A percentile compares a stretch with the other conserved stretches of the same genome.
These are phyloP conservation scores for Cylindrotheca fusiformis DNA, from an alignment of 108 stramenopile genomes.

Conservation along the genomic window DNA sequence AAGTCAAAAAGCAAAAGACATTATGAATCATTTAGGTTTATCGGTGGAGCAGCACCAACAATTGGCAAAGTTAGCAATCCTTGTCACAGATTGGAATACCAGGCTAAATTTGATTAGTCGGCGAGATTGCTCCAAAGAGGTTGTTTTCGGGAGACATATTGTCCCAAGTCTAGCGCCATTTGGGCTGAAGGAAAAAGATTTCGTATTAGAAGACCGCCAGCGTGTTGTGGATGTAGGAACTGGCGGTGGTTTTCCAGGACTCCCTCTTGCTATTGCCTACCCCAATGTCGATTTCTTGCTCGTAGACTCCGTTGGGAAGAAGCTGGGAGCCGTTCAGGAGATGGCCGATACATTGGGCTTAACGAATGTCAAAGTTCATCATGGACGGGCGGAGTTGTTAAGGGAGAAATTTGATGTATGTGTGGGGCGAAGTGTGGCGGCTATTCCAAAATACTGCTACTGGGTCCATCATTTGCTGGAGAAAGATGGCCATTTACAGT, in stretches of 20 bases:
- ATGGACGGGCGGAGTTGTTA: slow-evolving; percentile 64
- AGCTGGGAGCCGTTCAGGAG: slow-evolving; percentile 69
- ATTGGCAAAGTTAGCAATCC: slow-evolving; percentile 45
- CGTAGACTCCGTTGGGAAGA: slow-evolving; percentile 82
- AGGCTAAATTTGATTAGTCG: slow-evolving; percentile 81
- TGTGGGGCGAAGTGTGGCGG: slow-evolving; percentile 75
- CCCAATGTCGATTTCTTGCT: slow-evolving; percentile 70
- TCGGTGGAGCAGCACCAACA: slow-evolving; percentile 42
- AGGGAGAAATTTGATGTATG: slow-evolving; percentile 52
- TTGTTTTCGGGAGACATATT: slow-evolving; percentile 77
- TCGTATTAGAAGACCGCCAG: background rate
- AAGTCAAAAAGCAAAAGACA: slow-evolving; percentile 21
- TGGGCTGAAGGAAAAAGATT: slow-evolving; percentile 13
- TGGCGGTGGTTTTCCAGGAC: slow-evolving; percentile 89
- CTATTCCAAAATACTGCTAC: slow-evolving; percentile 67
- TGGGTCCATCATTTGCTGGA: slow-evolving; percentile 70
- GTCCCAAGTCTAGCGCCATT: slow-evolving; percentile 71
- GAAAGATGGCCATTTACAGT: slow-evolving; percentile 55
- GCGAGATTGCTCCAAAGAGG: slow-evolving; percentile 57
- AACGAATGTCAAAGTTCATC: slow-evolving; percentile 67
- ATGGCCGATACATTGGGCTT: slow-evolving; percentile 68
- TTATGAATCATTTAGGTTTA: slow-evolving; percentile 28
- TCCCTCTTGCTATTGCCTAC: slow-evolving; percentile 79
- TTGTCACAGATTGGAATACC: slow-evolving; percentile 81
- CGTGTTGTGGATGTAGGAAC: slow-evolving; percentile 74